phyloP scores from a whole-genome alignment of 2,329 filamentous ascomycete genomes.

The Ceratocystis cacaofunesta region DNA sequence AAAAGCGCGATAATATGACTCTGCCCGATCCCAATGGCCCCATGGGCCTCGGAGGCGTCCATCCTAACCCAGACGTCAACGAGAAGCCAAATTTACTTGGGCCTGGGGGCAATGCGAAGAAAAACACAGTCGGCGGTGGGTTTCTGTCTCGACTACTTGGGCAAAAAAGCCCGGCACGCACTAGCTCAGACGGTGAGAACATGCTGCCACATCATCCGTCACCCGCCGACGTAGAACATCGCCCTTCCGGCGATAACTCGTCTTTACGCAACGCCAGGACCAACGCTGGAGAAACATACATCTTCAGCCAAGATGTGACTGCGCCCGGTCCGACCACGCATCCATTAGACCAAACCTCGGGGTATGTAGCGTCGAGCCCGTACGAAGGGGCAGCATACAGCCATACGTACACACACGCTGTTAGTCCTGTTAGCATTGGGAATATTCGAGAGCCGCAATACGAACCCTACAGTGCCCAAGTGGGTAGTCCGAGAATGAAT shows the following conservation, averaged over 20 bases:
- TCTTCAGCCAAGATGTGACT: background rate
- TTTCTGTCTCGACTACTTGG: constrained; percentile 26
- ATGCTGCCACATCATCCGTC: constrained; percentile 28
- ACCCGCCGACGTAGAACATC: constrained; percentile 26
- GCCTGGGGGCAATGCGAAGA: constrained; percentile 14
- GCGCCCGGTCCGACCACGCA: background rate
- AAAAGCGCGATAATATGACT: constrained; percentile 40
- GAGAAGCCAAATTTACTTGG: constrained; percentile 21
- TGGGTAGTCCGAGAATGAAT: constrained; percentile 19
- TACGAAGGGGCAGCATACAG: background rate
- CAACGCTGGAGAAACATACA: constrained; percentile 18
- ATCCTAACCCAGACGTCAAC: background rate
- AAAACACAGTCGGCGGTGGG: constrained; percentile 16
- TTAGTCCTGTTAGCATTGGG: background rate
- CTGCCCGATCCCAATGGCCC: constrained; percentile 32
- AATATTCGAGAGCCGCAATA: background rate
- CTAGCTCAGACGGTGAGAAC: constrained; percentile 22
- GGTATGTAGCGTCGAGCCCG: background rate
- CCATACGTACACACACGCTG: background rate
- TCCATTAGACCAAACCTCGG: background rate
- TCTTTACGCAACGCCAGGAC: constrained; percentile 13
- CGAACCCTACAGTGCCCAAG: constrained; percentile 18
- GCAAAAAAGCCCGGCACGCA: constrained; percentile 19
- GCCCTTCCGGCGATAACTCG: background rate
- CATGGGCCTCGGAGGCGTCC: constrained; percentile 10